Evolutionary conservation across 768 basidiomycete species (phyloP).

Genomic region (Flagelloscypha sp.): DNA sequence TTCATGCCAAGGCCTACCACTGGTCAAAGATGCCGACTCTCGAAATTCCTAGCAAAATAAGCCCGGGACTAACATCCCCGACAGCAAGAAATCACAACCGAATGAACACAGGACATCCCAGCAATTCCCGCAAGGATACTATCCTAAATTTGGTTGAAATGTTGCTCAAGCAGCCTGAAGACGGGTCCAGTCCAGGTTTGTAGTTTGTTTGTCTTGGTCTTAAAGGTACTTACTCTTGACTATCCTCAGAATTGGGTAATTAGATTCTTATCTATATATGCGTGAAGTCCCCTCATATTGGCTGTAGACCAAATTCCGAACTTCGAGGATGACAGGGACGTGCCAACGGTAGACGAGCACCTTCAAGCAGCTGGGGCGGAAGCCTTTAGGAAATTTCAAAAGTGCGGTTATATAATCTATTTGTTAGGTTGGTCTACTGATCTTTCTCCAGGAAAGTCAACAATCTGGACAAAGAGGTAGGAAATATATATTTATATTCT

Average conservation of each 20-base stretch:
- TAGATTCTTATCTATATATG: background rate
- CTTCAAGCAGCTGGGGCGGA: constrained; percentile 62
- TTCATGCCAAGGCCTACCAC: too few species aligned
- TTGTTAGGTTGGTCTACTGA: constrained; percentile 6
- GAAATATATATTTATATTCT: constrained; percentile 3
- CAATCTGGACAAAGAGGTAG: constrained; percentile 58
- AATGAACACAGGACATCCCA: too few species aligned
- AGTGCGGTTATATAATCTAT: constrained; percentile 25
- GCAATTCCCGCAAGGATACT: too few species aligned
- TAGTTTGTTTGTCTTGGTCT: background rate
- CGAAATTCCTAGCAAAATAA: too few species aligned
- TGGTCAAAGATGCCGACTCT: too few species aligned
- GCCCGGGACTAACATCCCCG: too few species aligned
- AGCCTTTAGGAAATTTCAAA: constrained; percentile 54
- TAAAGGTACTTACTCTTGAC: too few species aligned
- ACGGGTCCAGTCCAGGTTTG: constrained; percentile 22
- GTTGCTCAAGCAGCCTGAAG: constrained; percentile 31
- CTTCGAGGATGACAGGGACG: constrained; percentile 58
- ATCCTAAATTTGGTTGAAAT: constrained; percentile 45
- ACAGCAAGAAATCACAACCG: too few species aligned
- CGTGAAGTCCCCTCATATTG: background rate
- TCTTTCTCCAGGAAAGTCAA: constrained; percentile 38
- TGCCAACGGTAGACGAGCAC: constrained; percentile 61
- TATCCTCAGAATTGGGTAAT: too few species aligned
- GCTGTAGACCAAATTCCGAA: constrained; percentile 30